Evolutionary conservation across 768 basidiomycete species (phyloP).

Genomic region (Leucosporidium scottii): DNA sequence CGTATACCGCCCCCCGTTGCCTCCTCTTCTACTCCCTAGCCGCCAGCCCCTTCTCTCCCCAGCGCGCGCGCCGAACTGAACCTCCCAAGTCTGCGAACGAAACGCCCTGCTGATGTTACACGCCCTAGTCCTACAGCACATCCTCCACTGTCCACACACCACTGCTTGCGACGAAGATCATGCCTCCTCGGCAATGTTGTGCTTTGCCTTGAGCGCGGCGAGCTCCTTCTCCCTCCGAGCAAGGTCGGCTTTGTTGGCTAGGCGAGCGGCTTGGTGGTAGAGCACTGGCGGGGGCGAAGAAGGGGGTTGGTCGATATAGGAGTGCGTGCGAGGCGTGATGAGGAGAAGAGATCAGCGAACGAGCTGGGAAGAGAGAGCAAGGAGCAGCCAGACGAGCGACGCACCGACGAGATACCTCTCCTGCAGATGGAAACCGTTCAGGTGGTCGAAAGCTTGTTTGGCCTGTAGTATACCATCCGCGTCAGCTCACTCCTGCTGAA

Average conservation of each 20-base stretch:
- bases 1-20: no score
- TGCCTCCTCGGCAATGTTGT: constrained; percentile 59
- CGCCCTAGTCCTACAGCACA: neutral
- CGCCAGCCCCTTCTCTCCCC: no score
- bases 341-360: neutral
- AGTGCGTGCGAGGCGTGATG: neutral
- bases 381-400: constrained; percentile 28
- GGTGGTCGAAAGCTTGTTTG: constrained; percentile 89
- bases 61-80: neutral
- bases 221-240: constrained; percentile 86
- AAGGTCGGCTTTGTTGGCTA: constrained; percentile 84
- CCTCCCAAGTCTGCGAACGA: neutral
- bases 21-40: no score
- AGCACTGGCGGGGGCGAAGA: constrained; percentile 50
- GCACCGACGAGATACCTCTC: constrained; percentile 87
- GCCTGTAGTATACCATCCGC: constrained; percentile 51
- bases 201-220: constrained; percentile 73
- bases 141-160: no score
- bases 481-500: neutral
- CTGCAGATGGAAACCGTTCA: constrained; percentile 96
- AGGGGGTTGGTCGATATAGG: neutral
- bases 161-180: no score
- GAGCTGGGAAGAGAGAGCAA: neutral
- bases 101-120: neutral
- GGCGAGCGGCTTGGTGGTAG: constrained; percentile 96